Conservation (phyloP, 1,139 yeast genomes). For the Ogataea hybrid region DNA sequence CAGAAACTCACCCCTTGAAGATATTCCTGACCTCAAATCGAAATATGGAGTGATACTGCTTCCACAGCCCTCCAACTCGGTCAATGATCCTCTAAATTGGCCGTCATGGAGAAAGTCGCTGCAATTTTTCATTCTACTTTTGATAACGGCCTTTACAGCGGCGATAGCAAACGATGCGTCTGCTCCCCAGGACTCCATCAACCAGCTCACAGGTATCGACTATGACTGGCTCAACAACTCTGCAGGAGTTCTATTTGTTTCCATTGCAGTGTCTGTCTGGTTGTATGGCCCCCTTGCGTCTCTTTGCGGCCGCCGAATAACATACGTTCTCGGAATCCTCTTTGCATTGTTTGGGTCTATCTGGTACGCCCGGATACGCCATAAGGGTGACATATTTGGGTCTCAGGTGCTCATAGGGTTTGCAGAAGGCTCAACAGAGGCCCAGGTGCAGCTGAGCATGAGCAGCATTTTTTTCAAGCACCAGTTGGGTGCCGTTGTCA, state of each 20-base stretch:
- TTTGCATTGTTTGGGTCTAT: slow-evolving; percentile 35
- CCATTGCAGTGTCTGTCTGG: slow-evolving; percentile 36
- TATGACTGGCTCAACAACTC: slow-evolving; percentile 40
- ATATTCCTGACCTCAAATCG: slow-evolving; percentile 36
- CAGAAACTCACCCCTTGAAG: slow-evolving; percentile 14
- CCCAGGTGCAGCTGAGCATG: slow-evolving; percentile 39
- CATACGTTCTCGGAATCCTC: slow-evolving; percentile 35
- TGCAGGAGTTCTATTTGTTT: slow-evolving; percentile 39
- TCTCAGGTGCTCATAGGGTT: slow-evolving; percentile 40
- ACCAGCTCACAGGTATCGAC: slow-evolving; percentile 35
- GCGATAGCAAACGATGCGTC: slow-evolving; percentile 40
- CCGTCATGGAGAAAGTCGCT: slow-evolving; percentile 19
- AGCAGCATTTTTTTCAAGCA: slow-evolving; percentile 38
- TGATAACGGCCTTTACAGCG: slow-evolving; percentile 37
- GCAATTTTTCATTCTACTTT: slow-evolving; percentile 23
- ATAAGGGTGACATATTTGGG: slow-evolving; percentile 37
- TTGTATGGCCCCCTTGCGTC: slow-evolving; percentile 37
- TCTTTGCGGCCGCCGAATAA: slow-evolving; percentile 36
- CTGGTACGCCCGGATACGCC: slow-evolving; percentile 36
- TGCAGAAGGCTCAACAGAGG: slow-evolving; percentile 38
- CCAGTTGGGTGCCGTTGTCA: slow-evolving; percentile 40
- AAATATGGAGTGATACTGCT: slow-evolving; percentile 55
- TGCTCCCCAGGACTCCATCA: slow-evolving; percentile 39
- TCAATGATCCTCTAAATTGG: slow-evolving; percentile 69
- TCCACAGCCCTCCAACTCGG: slow-evolving; percentile 76